Base-by-base conservation (phyloP, 1,139 yeast species). In the Blastobotrys capitulatus region DNA sequence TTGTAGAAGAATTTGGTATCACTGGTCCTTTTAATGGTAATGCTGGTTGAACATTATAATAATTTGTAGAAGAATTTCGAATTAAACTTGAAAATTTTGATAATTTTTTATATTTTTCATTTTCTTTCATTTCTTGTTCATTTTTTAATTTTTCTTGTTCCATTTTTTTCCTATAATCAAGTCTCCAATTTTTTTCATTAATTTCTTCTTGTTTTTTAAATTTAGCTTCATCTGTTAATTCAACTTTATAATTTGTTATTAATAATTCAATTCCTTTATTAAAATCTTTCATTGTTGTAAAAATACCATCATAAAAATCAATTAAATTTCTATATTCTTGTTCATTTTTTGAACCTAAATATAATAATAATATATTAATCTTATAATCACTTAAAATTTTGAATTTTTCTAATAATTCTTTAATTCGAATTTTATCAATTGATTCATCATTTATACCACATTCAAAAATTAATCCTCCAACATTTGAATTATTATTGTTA, bases 401-500 rank as follows among this genome's bases (percentile, higher is more conserved):
- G 10, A 50, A 35, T 15, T 22, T 26, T 15, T 13, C 43, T 36
- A 56, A 25, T 9, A 61, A 49, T 27, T 57, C 61, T 4, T 42
- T 31, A 8, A 61, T 42, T 6, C 57, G 59, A 20, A 47, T 52
- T 7, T 41, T 27, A 43, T 49, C 51, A 12, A 42, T 41, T 36
- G 36, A 40, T 48, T 16, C 46, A 46, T 53, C 50, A 16, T 54
- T 47, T 16, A 59, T 42, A 1, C 68, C 69, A 44, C 61, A 57
- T 42, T 58, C 62, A 46, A 64, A 56, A 10, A 66, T 49, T 38
- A 65, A 38, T 37, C 54, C 56, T 2, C 62, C 63, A 20, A 64
- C 50, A 19, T 51, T 48, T n/a, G 57, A 52, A 6, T 44, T 47
- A 5, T 56, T 48, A 38, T 56, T 53, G 12, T 57, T 56, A 36